Evolutionary conservation across 2,329 filamentous ascomycete genomes (phyloP).

Genomic region (Pleomassaria siparia): DNA sequence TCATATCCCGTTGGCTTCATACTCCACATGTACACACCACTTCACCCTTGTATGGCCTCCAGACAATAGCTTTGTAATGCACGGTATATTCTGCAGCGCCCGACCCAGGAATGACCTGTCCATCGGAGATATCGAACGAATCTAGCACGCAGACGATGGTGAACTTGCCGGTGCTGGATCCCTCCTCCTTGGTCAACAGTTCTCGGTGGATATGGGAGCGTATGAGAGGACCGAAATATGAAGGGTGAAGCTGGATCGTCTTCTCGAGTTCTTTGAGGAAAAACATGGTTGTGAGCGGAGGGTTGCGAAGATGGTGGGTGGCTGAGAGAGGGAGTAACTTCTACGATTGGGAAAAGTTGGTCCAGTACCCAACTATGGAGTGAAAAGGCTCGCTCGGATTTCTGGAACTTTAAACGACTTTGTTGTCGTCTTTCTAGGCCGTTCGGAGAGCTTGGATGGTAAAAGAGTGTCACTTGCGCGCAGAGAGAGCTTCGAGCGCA

Average conservation of each 20-base stretch:
- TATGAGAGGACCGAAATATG: constrained; percentile 94
- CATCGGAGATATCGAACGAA: constrained; percentile 90
- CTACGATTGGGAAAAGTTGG: not conserved
- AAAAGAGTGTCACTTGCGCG: not conserved
- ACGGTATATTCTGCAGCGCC: constrained; percentile 94
- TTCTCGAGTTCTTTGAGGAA: constrained; percentile 98
- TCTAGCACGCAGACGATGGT: constrained; percentile 99
- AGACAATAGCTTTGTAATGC: constrained; percentile 92
- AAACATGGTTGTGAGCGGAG: constrained; percentile 66
- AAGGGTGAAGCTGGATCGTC: constrained; percentile 91
- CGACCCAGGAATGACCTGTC: constrained; percentile 86
- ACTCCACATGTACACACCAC: constrained; percentile 65
- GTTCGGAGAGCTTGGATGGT: not conserved
- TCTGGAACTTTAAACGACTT: not conserved
- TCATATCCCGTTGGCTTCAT: constrained; percentile 3
- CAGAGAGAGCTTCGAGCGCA: constrained; percentile 9
- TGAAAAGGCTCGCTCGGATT: not conserved
- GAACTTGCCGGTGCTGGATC: constrained; percentile 91
- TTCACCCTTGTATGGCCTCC: constrained; percentile 97
- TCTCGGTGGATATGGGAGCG: constrained; percentile 87
- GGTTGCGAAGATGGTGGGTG: not conserved
- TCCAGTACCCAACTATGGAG: not conserved
- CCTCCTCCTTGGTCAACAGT: constrained; percentile 90
- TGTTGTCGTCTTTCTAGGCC: not conserved
- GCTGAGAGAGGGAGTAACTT: not conserved